phyloP scores from a whole-genome alignment of 345 rosid species.

The Clarkia xantiana region DNA sequence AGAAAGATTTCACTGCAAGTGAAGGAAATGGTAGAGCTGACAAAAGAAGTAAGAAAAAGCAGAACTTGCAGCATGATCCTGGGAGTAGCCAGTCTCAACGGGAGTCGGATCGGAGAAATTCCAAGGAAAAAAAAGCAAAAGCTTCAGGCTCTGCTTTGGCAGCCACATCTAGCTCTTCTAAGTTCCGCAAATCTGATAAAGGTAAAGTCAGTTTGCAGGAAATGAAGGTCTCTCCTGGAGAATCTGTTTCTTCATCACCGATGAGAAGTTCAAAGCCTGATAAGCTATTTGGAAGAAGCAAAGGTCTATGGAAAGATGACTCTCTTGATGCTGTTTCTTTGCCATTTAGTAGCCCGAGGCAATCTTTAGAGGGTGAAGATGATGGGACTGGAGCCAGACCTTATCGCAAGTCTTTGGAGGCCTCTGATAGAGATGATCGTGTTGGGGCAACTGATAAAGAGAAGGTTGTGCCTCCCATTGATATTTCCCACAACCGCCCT shows the following conservation, averaged over 20 bases:
- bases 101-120: conserved; percentile 32
- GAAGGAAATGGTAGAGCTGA: conserved; percentile 42
- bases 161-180: conserved; percentile 89
- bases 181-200: conserved; percentile 55
- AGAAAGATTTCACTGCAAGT: conserved; percentile 44
- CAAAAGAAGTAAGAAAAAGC: conserved; percentile 32
- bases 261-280: conserved; percentile 21
- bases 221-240: conserved; percentile 30
- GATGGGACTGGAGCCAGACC: conserved; percentile 40
- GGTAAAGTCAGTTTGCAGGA: conserved; percentile 19
- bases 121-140: conserved; percentile 37
- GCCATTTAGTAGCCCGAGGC: conserved; percentile 27
- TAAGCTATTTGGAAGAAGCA: conserved; percentile 14
- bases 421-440: conserved; percentile 20
- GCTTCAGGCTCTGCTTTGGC: conserved; percentile 35
- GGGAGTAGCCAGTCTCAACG: conserved; percentile 24
- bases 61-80: conserved; percentile 22
- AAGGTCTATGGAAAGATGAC: conserved; percentile 9
- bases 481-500: conserved; percentile 17
- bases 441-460: conserved; percentile 19
- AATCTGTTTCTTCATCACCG: conserved; percentile 46
- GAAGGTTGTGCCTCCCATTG: conserved; percentile 36
- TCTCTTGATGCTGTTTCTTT: conserved; percentile 21
- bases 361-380: conserved; percentile 47
- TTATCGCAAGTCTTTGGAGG: conserved; percentile 35